Evolutionary conservation across 805 yeast species (phyloP), one percentile per base, ranked within the genome.

Genomic region (Yarrowia yakushimensis): DNA sequence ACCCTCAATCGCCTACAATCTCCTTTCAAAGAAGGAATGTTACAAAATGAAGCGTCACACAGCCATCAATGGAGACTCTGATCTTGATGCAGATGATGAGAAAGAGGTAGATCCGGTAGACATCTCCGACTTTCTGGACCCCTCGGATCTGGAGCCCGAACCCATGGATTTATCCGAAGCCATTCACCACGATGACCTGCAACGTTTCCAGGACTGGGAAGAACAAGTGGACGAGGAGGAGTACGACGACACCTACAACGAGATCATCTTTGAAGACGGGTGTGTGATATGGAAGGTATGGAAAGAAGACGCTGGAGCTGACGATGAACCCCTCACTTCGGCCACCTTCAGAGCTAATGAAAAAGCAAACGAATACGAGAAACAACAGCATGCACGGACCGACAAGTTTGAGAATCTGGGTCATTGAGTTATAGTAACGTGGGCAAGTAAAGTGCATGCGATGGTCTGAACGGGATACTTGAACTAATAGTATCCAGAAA

Each of bases 81-180:
- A 48, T 48, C 55, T 48, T 9, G 55, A 48, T 22, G 55, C 55
- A 9, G 55, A 48, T 30, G 55, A 48, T 30, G 55, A 48, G 55
- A 48, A 48, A 20, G 55, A 48, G 17, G 27, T 30, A 1, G 39
- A 48, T 15, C 39, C 55, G 39, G 11, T 48, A 31, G 55, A 48
- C 39, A n/a, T 31, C 13, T 22, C 55, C 5, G 55, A 48, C 39
- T 48, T 48, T n/a, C 20, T 48, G 39, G 55, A 33, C 18, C 39
- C 55, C n/a, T 31, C 37, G 12, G 55, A 48, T n/a, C n/a, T 48
- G 28, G 55, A 48, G 37, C 55, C 39, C 5, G 55, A 48, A n/a
- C n/a, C 55, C 27, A 48, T 48, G 55, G 55, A 48, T 12, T 13
- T 48, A 11, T 20, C 55, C 7, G 55, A 48, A 12, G 55, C 55